phyloP scores from a whole-genome alignment of 2,329 filamentous ascomycete genomes.

The Sporothrix sp. region DNA sequence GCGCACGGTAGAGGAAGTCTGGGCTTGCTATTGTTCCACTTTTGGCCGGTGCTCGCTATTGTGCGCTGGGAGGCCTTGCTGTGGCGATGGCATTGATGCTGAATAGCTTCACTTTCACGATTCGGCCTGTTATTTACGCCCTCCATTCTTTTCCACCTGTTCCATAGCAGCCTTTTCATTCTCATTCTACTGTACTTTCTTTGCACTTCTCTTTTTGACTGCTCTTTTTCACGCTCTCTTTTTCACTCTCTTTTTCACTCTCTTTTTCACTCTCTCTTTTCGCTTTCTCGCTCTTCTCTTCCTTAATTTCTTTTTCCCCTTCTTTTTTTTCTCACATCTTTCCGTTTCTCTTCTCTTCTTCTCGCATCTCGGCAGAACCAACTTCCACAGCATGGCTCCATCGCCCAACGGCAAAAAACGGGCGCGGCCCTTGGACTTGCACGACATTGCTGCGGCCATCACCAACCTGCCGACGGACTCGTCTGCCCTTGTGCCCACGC shows the following conservation, averaged over 20 bases:
- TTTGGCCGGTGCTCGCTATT: no score
- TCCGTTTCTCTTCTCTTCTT: background rate
- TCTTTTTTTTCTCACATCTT: background rate
- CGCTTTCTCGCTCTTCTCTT: no score
- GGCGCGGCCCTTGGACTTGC: slow-evolving; percentile 2
- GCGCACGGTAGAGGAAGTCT: background rate
- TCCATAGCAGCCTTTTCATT: background rate
- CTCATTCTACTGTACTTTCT: no score
- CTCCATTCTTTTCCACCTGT: background rate
- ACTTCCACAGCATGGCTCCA: background rate
- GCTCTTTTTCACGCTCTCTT: background rate
- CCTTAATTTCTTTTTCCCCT: background rate
- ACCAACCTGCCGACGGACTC: slow-evolving; percentile 1
- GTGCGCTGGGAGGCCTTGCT: background rate
- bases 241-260: background rate
- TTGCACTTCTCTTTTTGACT: background rate
- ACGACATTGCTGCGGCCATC: slow-evolving; percentile 6
- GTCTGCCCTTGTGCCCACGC: slow-evolving; percentile 3
- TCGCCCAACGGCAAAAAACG: slow-evolving; percentile 2
- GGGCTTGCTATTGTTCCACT: slow-evolving; percentile 12
- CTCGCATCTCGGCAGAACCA: no score
- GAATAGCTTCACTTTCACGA: slow-evolving; percentile 4
- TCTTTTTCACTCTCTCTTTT: background rate
- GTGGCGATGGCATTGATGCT: slow-evolving; percentile 8
- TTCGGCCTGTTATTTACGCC: background rate